Base-by-base conservation (phyloP, 257 asterid genomes). In the Salvia miltiorrhiza region DNA sequence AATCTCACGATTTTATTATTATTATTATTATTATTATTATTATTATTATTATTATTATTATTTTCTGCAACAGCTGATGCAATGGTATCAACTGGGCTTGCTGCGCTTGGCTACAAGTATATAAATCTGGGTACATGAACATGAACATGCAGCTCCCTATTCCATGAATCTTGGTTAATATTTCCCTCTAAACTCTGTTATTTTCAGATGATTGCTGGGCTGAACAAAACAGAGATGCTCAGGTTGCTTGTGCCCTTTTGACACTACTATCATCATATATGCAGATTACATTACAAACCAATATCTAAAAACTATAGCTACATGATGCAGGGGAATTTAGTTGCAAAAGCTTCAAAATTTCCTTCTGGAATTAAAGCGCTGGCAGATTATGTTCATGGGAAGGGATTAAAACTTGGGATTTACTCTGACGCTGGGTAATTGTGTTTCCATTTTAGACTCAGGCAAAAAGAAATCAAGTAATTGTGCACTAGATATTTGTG, bases 121-220 rank as follows among this genome's bases (percentile, higher is more conserved):
- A 76, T 92, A 63, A 92, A 92, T 45, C 56, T 92, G 3, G 98
- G 96, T 91, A 73, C 3, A 23, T 66, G 2, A 8, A 10, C 14
- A 28, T 13, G 0, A 1, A 43, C 23, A 41, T 43, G 2, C 52
- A 2, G n/a, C 35, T 30, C 35, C 35, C 5, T 37, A 37, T 37
- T 9, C 43, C 9, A 37, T 9, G 12, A 37, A 37, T 37, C 43
- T 37, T 37, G 3, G 9, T 37, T 37, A 9, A 9, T 37, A 10
- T 37, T 37, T 37, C 43, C 43, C 12, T 37, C 43, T 37, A 37
- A 37, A 37, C 43, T 37, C 0, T 9, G 43, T 37, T 1, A 2
- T 8, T 37, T 59, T 82, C 84, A 93, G 99, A 93, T 78, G 99
- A 93, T 62, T 93, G 99, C 49, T 93, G 99, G 99, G 97, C 90